Conservation (phyloP, 169 alveolate species). For the Cytauxzoon felis region DNA sequence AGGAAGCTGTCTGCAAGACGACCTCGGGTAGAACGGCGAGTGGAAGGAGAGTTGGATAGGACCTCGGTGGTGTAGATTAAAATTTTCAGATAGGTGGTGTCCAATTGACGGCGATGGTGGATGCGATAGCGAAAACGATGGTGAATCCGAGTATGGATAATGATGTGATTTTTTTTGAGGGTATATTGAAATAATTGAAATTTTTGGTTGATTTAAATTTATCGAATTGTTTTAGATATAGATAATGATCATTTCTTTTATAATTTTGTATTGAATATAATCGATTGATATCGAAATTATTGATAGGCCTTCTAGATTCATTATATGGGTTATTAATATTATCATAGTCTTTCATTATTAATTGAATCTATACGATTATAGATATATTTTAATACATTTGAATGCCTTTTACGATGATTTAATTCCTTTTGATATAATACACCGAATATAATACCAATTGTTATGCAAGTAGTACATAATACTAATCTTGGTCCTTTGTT, state of each 20-base stretch:
- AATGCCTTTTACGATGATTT: conserved; percentile 47
- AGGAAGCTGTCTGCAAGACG: no score
- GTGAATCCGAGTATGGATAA: conserved; percentile 26
- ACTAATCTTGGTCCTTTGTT: conserved; percentile 5
- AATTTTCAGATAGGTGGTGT: no score
- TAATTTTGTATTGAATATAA: conserved; percentile 51
- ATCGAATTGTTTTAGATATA: conserved; percentile 49
- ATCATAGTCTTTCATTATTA: neutral
- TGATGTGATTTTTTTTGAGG: conserved; percentile 5
- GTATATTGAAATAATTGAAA: neutral
- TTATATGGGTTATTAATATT: conserved; percentile 50
- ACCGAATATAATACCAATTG: conserved; percentile 10
- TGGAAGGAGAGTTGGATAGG: no score
- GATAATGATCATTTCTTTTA: conserved; percentile 56
- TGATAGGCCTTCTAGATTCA: conserved; percentile 49
- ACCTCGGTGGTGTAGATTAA: no score
- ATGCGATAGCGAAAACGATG: conserved; percentile 28
- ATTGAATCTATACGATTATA: conserved; percentile 16
- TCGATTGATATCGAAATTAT: conserved; percentile 32
- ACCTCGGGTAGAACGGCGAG: no score
- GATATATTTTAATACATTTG: conserved; percentile 51
- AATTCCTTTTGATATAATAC: conserved; percentile 54
- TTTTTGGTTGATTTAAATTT: neutral
- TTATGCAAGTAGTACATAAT: neutral
- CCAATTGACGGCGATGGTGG: conserved; percentile 47